A percentile compares a stretch with the other conserved stretches of the same genome.
phyloP scores from a whole-genome alignment of 495 filamentous ascomycete genomes.

The Cercophora sp. region DNA sequence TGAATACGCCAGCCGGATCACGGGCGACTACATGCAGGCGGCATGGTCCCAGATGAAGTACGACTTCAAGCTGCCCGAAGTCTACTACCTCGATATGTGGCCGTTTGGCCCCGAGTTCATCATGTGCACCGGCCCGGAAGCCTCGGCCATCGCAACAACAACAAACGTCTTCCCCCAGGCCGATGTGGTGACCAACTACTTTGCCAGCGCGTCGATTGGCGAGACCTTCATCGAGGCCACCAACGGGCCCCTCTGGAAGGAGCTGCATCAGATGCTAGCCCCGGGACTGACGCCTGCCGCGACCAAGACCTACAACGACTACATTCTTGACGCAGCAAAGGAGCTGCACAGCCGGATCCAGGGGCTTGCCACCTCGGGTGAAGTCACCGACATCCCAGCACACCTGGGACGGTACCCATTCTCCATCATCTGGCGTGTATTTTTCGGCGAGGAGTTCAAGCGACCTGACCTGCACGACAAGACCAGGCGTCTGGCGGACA shows the following conservation, averaged over 20 bases:
- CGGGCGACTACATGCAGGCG: constrained; percentile 8
- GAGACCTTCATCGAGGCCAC: constrained; percentile 12
- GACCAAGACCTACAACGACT: constrained; percentile 11
- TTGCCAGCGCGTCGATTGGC: constrained; percentile 8
- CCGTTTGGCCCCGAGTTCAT: constrained; percentile 16
- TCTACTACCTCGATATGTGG: constrained; percentile 22
- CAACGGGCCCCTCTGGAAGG: constrained; percentile 21
- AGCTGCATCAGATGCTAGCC: constrained; percentile 18
- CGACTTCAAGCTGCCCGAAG: constrained; percentile 15
- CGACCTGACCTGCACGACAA: neutral
- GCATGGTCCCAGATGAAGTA: constrained; percentile 7
- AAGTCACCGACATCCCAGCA: constrained; percentile 3
- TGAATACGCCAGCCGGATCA: constrained; percentile 1
- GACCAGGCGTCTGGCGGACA: neutral
- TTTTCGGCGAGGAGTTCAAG: constrained; percentile 10
- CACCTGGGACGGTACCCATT: constrained; percentile 14
- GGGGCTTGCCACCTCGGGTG: neutral
- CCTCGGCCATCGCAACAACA: constrained; percentile 14
- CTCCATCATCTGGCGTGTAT: constrained; percentile 12
- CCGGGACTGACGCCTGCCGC: constrained; percentile 13
- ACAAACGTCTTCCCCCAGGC: constrained; percentile 12
- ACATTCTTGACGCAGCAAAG: constrained; percentile 13
- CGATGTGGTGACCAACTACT: constrained; percentile 5
- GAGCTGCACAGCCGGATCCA: constrained; percentile 10
- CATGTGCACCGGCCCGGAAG: constrained; percentile 18